Conservation (phyloP, 495 filamentous ascomycete genomes). For the Aspergillus biplanus region DNA sequence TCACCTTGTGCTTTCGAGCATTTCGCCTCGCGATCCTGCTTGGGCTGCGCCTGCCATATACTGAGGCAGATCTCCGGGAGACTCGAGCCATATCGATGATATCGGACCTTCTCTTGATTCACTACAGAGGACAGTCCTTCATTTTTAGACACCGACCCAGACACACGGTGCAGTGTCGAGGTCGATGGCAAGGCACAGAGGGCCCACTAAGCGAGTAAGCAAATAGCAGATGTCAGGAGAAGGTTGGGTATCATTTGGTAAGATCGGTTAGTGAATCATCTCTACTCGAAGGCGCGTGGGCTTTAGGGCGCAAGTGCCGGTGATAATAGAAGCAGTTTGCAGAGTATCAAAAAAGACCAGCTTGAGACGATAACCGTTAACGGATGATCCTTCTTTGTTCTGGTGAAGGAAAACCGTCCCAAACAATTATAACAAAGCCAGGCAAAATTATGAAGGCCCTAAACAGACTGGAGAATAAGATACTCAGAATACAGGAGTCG, state of each 20-base stretch:
- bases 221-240: background rate
- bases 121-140: conserved; percentile 23
- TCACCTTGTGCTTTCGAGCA: conserved; percentile 58
- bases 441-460: background rate
- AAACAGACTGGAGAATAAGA: conserved; percentile 2
- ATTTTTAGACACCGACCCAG: conserved; percentile 16
- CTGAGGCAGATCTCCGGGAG: conserved; percentile 38
- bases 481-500: background rate
- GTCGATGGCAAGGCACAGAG: background rate
- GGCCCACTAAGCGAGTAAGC: conserved; percentile 1
- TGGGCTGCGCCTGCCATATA: conserved; percentile 36
- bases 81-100: conserved; percentile 43
- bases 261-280: conserved; percentile 24
- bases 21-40: conserved; percentile 37
- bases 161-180: conserved; percentile 16
- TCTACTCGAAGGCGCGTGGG: conserved; percentile 15
- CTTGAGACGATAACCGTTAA: background rate
- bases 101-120: conserved; percentile 26
- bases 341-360: background rate
- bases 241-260: conserved; percentile 1
- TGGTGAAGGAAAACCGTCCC: background rate
- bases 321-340: background rate
- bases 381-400: conserved; percentile 2
- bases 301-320: background rate
- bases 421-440: background rate